Conservation (phyloP, 1,284 basidiomycete species). For the Trametes hirsuta region DNA sequence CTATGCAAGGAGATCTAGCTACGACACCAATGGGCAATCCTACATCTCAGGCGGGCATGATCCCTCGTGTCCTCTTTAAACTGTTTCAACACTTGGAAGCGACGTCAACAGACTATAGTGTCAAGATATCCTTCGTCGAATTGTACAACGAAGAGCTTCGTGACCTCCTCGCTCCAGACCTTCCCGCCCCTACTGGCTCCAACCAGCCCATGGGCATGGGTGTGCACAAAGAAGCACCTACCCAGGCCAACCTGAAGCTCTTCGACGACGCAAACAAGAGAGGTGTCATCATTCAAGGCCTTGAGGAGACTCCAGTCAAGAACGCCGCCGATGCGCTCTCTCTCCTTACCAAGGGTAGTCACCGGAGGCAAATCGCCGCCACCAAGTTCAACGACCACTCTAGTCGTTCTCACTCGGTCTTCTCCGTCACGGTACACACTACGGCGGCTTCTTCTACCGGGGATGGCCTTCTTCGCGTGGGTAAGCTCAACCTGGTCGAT, state of each 20-base stretch:
- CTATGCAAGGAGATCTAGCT: conserved; percentile 91
- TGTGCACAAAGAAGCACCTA: conserved; percentile 42
- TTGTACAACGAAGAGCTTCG: conserved; percentile 99
- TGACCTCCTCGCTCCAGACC: conserved; percentile 82
- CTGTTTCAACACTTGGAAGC: conserved; percentile 90
- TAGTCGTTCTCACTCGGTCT: conserved; percentile 97
- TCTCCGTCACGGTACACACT: conserved; percentile 92
- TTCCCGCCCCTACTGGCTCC: conserved; percentile 61
- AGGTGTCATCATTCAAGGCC: conserved; percentile 92
- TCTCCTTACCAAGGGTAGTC: conserved; percentile 87
- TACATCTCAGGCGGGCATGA: conserved; percentile 91
- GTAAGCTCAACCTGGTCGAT: conserved; percentile 97
- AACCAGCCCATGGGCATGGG: conserved; percentile 76
- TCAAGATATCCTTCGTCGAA: conserved; percentile 95
- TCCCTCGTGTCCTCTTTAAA: conserved; percentile 93
- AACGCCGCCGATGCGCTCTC: conserved; percentile 85
- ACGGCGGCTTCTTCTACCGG: conserved; percentile 82
- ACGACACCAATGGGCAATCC: conserved; percentile 88
- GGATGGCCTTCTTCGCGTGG: conserved; percentile 90
- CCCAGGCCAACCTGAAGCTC: conserved; percentile 74
- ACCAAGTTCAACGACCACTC: conserved; percentile 99
- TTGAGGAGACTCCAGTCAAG: conserved; percentile 89
- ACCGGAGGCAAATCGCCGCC: conserved; percentile 91
- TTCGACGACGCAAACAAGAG: conserved; percentile 90
- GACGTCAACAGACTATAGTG: conserved; percentile 82